A percentile compares a stretch with the other conserved stretches of the same genome.
Evolutionary conservation across 345 rosid genomes (phyloP).

Genomic region (Brassica juncea): DNA sequence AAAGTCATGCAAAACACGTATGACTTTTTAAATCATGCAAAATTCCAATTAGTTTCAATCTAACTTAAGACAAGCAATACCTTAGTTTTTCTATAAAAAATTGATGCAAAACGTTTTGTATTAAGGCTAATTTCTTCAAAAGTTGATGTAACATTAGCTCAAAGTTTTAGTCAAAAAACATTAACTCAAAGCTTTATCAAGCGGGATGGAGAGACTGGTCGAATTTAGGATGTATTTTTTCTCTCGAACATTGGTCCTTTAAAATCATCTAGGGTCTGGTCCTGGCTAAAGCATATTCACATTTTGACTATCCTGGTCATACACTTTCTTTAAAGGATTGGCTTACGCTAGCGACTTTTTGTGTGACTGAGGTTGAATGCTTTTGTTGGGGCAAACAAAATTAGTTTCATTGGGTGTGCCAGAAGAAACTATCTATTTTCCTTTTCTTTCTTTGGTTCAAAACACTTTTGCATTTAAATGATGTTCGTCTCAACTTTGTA

Average conservation of each 20-base stretch:
- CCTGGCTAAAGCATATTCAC: constrained; percentile 28
- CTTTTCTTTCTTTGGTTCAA: constrained; percentile 32
- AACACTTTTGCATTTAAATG: constrained; percentile 33
- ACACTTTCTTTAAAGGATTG: constrained; percentile 36
- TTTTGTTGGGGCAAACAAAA: constrained; percentile 27
- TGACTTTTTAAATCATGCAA: constrained; percentile 19
- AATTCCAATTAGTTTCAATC: constrained; percentile 18
- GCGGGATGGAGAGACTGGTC: constrained; percentile 9
- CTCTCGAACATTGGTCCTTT: constrained; percentile 17
- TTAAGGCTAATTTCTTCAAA: constrained; percentile 5
- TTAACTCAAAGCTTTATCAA: neutral
- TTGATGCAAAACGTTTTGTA: constrained; percentile 9
- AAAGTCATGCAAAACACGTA: constrained; percentile 17
- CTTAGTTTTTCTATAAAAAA: neutral
- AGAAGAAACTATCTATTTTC: constrained; percentile 36
- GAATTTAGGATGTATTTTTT: constrained; percentile 8
- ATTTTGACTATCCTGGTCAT: constrained; percentile 37
- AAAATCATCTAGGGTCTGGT: constrained; percentile 35
- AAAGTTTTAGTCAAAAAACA: neutral
- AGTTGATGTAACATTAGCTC: neutral
- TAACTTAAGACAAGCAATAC: neutral
- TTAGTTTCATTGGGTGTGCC: constrained; percentile 28
- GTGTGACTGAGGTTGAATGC: neutral
- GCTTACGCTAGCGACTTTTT: constrained; percentile 20
- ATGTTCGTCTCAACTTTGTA: constrained; percentile 25